phyloP scores from a whole-genome alignment of 345 rosid genomes.

The Euphorbia lathyris region DNA sequence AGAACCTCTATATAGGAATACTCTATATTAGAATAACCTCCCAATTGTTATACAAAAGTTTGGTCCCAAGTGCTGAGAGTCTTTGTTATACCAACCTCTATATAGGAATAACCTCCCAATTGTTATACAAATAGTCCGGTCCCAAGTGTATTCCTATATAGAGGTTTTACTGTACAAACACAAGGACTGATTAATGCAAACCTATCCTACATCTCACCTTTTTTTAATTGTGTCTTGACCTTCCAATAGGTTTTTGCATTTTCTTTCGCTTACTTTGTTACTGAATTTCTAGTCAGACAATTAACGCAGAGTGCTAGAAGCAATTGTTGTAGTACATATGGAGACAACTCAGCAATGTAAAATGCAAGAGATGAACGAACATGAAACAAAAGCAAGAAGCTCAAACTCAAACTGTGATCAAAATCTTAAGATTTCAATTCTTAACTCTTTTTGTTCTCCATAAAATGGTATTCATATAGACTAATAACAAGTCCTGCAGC shows the following conservation, averaged over 20 bases:
- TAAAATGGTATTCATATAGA: background rate
- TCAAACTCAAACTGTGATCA: background rate
- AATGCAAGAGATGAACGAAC: background rate
- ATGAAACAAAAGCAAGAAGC: background rate
- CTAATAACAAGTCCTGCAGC: background rate
- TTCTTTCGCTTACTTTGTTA: too few relatives aligned
- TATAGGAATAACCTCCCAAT: too few relatives aligned
- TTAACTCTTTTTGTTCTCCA: background rate
- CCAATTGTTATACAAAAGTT: too few relatives aligned
- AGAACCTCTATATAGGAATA: too few relatives aligned
- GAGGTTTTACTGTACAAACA: too few relatives aligned
- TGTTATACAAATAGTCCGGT: too few relatives aligned
- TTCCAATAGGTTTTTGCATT: background rate
- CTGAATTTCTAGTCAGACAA: too few relatives aligned
- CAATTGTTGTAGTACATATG: background rate
- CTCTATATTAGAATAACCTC: too few relatives aligned
- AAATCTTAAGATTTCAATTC: background rate
- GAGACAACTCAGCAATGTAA: background rate
- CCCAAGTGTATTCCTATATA: too few relatives aligned
- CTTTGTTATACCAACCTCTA: too few relatives aligned
- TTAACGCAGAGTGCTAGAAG: background rate
- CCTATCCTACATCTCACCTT: background rate
- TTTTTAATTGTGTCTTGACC: background rate
- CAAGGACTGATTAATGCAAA: background rate
- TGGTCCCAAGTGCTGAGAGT: too few relatives aligned